These are phyloP conservation scores for Plenodomus tracheiphilus DNA, from an alignment of 2,329 filamentous ascomycete species.

Conservation along the genomic window DNA sequence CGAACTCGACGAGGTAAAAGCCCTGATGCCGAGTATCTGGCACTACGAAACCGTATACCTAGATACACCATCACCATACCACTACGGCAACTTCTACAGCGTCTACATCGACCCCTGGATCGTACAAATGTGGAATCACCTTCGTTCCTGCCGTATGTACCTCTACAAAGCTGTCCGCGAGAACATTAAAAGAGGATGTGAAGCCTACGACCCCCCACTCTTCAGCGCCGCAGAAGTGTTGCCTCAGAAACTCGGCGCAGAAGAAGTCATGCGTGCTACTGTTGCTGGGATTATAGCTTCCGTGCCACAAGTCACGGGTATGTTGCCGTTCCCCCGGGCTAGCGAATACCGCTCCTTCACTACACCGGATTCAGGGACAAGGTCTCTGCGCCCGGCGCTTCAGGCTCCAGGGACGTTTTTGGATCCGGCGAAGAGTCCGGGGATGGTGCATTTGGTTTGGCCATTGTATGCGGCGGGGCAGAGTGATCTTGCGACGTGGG, in stretches of 20 bases:
- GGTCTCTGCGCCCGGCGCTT: conserved; percentile 4
- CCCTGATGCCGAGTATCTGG: conserved; percentile 28
- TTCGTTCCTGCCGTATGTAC: conserved; percentile 25
- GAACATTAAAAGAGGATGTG: conserved; percentile 19
- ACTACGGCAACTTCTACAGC: conserved; percentile 29
- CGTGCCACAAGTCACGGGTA: conserved; percentile 33
- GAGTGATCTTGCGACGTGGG: conserved; percentile 13
- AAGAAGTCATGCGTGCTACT: conserved; percentile 16
- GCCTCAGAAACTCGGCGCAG: conserved; percentile 11
- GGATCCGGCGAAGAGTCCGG: conserved; percentile 21
- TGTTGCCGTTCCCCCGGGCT: conserved; percentile 25
- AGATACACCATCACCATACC: conserved; percentile 14
- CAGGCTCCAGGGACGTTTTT: conserved; percentile 29
- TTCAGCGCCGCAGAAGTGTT: conserved; percentile 13
- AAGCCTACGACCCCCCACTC: conserved; percentile 10
- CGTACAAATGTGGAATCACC: conserved; percentile 37
- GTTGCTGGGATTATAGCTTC: conserved; percentile 25
- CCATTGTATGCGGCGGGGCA: conserved; percentile 26
- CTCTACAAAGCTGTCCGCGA: conserved; percentile 27
- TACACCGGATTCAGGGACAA: no score
- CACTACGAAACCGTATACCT: conserved; percentile 24
- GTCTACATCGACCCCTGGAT: conserved; percentile 38
- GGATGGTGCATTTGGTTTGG: conserved; percentile 32
- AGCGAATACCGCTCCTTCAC: background rate
- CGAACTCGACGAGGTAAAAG: conserved; percentile 27